Evolutionary conservation across 331 rosid species (phyloP), one percentile per base, ranked within the genome.

Genomic region (Quercus phellos): DNA sequence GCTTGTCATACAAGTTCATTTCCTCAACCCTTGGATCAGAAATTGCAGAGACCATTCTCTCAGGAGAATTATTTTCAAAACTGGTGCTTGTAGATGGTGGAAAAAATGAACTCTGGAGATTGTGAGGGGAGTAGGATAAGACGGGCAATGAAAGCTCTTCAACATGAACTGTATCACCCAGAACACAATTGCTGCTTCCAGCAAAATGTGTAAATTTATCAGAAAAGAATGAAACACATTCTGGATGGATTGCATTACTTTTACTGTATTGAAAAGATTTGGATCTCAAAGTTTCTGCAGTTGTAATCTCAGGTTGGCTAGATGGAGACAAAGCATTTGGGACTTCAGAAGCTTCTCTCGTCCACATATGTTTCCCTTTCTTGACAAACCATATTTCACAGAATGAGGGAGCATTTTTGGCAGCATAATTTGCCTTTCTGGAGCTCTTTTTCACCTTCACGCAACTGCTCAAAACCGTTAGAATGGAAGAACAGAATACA

Each of bases 351-450:
- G 96, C 89, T 73, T 89, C 93, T 81, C 93, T 86, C 12, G 97
- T 91, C 97, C 97, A 89, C 10, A 92, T 38, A 79, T 81, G 94
- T 80, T 80, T 90, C 78, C 94, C 94, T 80, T 92, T 90, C 87
- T 85, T 79, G 80, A 94, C 68, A 88, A 91, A 92, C 96, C 89
- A 87, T 78, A 94, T 83, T 82, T 94, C 98, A 84, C 97, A 94
- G 80, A 74, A 91, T 34, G 82, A 77, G 2, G 98, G 92, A 82
- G 86, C 85, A 77, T 89, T 84, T 78, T 86, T 90, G 55, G 96
- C 94, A 78, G 92, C 77, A 68, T 90, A 89, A 83, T 82, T 77
- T 83, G 93, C 96, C 77, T 94, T 94, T 32, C 84, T 76, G 35
- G 94, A 90, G 81, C 68, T 91, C 86, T 84, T 91, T 86, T 82